Evolutionary conservation across 2,329 filamentous ascomycete species (phyloP).

Genomic region (Aspergillus tamarii): DNA sequence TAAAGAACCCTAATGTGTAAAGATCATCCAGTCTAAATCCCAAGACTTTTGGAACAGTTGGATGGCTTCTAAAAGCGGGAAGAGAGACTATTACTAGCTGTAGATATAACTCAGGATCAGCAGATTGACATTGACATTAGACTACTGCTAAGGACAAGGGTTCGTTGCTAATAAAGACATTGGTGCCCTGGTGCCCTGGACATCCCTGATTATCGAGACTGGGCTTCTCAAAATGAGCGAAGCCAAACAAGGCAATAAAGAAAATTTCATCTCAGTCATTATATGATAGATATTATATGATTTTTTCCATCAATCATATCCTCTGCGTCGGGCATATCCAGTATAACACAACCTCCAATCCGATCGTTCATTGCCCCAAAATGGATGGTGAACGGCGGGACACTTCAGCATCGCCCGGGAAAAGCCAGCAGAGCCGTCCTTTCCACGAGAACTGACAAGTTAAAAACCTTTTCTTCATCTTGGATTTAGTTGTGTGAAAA

Average conservation of each 20-base stretch:
- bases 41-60: not conserved
- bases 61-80: not conserved
- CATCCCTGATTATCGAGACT: not conserved
- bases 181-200: not conserved
- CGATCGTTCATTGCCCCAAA: slow-evolving; percentile 36
- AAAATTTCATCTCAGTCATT: not conserved
- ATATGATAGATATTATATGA: not conserved
- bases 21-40: not conserved
- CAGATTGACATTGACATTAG: not conserved
- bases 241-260: not conserved
- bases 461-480: slow-evolving; percentile 42
- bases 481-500: slow-evolving; percentile 48
- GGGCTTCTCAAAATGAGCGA: not conserved
- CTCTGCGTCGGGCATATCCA: not conserved
- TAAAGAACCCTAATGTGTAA: not conserved
- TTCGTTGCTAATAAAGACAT: not conserved
- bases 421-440: slow-evolving; percentile 28
- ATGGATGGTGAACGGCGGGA: slow-evolving; percentile 42
- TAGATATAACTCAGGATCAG: not conserved
- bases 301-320: not conserved
- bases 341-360: slow-evolving; percentile 39
- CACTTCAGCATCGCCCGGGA: slow-evolving; percentile 44
- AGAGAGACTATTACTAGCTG: not conserved
- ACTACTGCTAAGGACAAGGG: not conserved
- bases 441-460: slow-evolving; percentile 42